phyloP scores from a whole-genome alignment of 768 basidiomycete genomes.

The Daedaleopsis nitida region DNA sequence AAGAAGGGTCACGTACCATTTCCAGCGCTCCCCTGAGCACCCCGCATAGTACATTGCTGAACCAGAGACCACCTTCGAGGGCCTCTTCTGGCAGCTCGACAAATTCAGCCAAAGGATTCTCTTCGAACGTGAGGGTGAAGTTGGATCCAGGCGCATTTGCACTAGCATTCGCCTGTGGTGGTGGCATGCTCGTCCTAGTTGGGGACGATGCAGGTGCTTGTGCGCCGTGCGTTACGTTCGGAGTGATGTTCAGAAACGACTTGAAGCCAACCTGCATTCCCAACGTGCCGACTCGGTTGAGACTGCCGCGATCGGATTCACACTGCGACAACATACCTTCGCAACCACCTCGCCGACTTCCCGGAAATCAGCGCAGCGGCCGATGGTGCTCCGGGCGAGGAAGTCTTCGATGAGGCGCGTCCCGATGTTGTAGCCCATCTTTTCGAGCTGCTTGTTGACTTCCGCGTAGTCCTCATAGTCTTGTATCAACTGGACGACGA shows the following conservation, averaged over 20 bases:
- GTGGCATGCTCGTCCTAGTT: conserved; percentile 28
- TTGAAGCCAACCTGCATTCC: conserved; percentile 89
- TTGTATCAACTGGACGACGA: conserved; percentile 97
- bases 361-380: conserved; percentile 89
- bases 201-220: conserved; percentile 54
- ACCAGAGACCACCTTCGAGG: conserved; percentile 92
- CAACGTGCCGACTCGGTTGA: neutral
- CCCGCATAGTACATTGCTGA: conserved; percentile 94
- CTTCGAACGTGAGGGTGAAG: conserved; percentile 88
- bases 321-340: conserved; percentile 57
- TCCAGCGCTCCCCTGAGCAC: conserved; percentile 92
- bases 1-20: conserved; percentile 63
- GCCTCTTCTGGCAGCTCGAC: conserved; percentile 95
- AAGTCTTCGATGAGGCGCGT: conserved; percentile 97
- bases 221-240: conserved; percentile 71
- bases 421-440: conserved; percentile 99
- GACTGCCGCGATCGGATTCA: neutral
- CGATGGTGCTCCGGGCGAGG: conserved; percentile 87
- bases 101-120: conserved; percentile 96
- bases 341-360: conserved; percentile 96
- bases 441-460: conserved; percentile 95
- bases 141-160: conserved; percentile 53
- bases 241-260: conserved; percentile 92
- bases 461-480: conserved; percentile 98
- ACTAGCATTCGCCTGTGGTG: conserved; percentile 41